These are phyloP conservation scores for Aquilaria malaccensis DNA, from an alignment of 345 rosid species.

Conservation along the genomic window DNA sequence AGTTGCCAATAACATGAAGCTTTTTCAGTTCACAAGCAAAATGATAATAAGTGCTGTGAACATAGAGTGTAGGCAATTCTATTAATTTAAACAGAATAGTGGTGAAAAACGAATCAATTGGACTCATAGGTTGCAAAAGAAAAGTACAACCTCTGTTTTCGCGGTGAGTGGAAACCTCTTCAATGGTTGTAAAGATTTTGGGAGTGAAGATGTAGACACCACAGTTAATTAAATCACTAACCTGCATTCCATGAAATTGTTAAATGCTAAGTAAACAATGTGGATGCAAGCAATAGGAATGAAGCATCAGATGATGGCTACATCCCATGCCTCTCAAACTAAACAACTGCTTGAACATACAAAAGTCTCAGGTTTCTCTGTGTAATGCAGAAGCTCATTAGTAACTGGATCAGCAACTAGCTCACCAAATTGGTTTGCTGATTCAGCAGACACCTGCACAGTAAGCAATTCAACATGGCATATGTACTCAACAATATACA, in stretches of 20 bases:
- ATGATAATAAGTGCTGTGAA: too few species aligned
- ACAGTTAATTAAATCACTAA: constrained; percentile 77
- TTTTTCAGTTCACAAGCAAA: not conserved
- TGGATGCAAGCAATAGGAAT: not conserved
- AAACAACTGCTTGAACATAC: constrained; percentile 29
- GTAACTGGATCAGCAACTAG: constrained; percentile 73
- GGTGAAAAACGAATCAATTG: not conserved
- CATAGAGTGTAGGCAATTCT: too few species aligned
- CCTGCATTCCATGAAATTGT: constrained; percentile 34
- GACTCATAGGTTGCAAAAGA: not conserved
- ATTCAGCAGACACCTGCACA: constrained; percentile 78
- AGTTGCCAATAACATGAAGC: not conserved
- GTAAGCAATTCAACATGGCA: not conserved
- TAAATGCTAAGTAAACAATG: constrained; percentile 5
- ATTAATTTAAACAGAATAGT: not conserved
- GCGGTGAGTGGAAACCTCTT: constrained; percentile 39
- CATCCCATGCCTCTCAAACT: too few species aligned
- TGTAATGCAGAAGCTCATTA: constrained; percentile 75
- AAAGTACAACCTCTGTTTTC: constrained; percentile 51
- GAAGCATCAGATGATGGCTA: too few species aligned
- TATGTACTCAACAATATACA: too few species aligned
- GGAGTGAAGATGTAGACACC: constrained; percentile 76
- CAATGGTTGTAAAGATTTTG: constrained; percentile 54
- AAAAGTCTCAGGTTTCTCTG: constrained; percentile 91
- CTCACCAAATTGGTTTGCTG: constrained; percentile 79